A percentile compares a stretch with the other conserved stretches of the same genome.
These are phyloP conservation scores for Boletellus emodensis DNA, from an alignment of 768 basidiomycete genomes.

Conservation along the genomic window DNA sequence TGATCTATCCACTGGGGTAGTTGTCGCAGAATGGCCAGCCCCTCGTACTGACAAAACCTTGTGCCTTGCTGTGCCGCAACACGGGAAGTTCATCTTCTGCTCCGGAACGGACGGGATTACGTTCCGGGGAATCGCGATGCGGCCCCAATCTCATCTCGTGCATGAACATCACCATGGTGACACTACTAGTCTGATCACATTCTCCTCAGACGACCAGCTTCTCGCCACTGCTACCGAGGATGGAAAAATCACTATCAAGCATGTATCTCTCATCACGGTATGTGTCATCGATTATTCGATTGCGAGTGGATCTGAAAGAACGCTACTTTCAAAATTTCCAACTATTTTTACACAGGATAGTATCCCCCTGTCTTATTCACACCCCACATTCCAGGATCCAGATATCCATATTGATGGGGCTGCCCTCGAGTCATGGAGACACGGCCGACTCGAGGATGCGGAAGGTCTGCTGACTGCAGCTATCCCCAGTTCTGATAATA, in stretches of 20 bases:
- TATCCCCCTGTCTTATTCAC: not conserved
- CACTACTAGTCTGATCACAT: not conserved
- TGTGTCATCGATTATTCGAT: not conserved
- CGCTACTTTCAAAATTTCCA: no score
- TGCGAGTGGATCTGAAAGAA: no score
- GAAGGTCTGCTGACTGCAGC: no score
- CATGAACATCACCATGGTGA: no score
- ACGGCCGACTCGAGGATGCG: no score
- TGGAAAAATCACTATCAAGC: not conserved
- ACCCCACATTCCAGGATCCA: not conserved
- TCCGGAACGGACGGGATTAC: not conserved
- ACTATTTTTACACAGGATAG: not conserved
- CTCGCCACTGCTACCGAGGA: not conserved
- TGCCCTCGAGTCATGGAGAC: no score
- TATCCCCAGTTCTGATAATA: no score
- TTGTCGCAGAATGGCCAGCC: not conserved
- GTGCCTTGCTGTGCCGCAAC: slow-evolving; percentile 1
- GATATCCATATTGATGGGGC: no score
- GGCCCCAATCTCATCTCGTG: no score
- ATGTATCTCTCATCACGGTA: not conserved
- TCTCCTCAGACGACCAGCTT: not conserved
- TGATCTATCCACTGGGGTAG: not conserved
- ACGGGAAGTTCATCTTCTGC: not conserved
- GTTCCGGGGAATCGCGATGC: no score
- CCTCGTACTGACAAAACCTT: not conserved